Evolutionary conservation across 1,284 basidiomycete species (phyloP), one percentile per base, ranked within the genome.

Genomic region (Ustilago lituana): DNA sequence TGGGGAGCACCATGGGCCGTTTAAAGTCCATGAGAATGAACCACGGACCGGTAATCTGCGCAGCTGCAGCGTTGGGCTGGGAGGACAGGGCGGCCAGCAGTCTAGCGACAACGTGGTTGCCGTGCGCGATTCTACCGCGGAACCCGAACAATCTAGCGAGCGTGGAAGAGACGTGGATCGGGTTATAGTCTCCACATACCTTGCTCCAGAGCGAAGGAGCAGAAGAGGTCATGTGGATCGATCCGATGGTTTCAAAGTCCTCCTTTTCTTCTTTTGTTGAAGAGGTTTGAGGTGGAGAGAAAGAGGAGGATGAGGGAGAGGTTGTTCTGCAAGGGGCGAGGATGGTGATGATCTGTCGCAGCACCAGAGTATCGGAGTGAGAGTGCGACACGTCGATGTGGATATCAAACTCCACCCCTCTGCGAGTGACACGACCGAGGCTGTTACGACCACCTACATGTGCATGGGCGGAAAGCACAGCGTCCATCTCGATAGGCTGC

Each of bases 341-440:
- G 15, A 64, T 58, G 27, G 61, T 64, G 33, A 64, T 53, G 37
- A 47, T 53, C 27, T 64, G 61, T 15, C 36, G 38, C 22, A 64
- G 32, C 17, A 64, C 38, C 4, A 46, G 37, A 4, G 12, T 3
- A 1, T 43, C 19, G 2, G 20, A 7, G 20, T 29, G 40, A 32
- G 44, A 35, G 11, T 22, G 7, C 12, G 33, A 32, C 31, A 61
- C 27, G 40, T 61, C 43, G 61, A 64, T 41, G 49, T 52, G 40
- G 14, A 64, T 48, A 19, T 64, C 61, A n/a, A 64, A 37, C 24
- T 64, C 61, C 27, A 57, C 39, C 9, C 61, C 61, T 33, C 61
- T 20, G 14, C 35, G 32, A 27, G 48, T 50, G 17, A 55, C 26
- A 9, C 61, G 29, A 4, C 40, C 61, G 5, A 40, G 38, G 14